phyloP scores from a whole-genome alignment of 2,329 filamentous ascomycete genomes.

The Aureobasidium lini region DNA sequence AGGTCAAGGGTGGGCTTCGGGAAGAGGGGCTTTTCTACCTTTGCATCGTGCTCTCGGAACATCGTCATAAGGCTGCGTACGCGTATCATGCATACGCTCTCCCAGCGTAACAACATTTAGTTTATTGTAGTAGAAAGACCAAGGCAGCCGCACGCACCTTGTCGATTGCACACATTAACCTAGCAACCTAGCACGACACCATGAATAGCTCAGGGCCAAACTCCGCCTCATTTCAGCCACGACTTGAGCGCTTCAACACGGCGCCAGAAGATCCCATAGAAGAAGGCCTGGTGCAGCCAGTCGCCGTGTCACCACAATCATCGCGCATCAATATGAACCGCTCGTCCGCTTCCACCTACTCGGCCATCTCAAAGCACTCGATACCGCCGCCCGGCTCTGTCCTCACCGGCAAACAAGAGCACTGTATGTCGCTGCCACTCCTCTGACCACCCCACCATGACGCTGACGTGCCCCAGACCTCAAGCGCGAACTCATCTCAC shows the following conservation, averaged over 20 bases:
- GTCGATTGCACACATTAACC: neutral
- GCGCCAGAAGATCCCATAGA: constrained; percentile 16
- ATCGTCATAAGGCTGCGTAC: neutral
- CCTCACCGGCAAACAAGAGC: constrained; percentile 94
- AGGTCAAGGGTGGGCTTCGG: neutral
- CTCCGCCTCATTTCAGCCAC: neutral
- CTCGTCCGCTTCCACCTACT: constrained; percentile 18
- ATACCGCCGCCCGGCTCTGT: constrained; percentile 50
- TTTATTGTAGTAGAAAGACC: neutral
- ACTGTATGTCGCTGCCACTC: constrained; percentile 56
- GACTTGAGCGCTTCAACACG: constrained; percentile 16
- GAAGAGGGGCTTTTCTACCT: neutral
- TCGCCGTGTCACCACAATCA: constrained; percentile 4
- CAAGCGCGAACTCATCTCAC: constrained; percentile 86
- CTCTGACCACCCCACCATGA: neutral
- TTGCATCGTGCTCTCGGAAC: too few species aligned
- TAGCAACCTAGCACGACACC: neutral
- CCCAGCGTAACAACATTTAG: neutral
- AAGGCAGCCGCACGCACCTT: neutral
- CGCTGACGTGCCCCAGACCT: constrained; percentile 54
- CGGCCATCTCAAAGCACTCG: constrained; percentile 33
- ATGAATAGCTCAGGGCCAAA: constrained; percentile 1
- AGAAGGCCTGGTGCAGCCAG: constrained; percentile 3
- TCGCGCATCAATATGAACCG: constrained; percentile 13
- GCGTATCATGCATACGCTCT: constrained; percentile 2